A percentile compares a stretch with the other conserved stretches of the same genome.
These are phyloP conservation scores for Exophiala oligosperma DNA, from an alignment of 2,329 filamentous ascomycete species.

Conservation along the genomic window DNA sequence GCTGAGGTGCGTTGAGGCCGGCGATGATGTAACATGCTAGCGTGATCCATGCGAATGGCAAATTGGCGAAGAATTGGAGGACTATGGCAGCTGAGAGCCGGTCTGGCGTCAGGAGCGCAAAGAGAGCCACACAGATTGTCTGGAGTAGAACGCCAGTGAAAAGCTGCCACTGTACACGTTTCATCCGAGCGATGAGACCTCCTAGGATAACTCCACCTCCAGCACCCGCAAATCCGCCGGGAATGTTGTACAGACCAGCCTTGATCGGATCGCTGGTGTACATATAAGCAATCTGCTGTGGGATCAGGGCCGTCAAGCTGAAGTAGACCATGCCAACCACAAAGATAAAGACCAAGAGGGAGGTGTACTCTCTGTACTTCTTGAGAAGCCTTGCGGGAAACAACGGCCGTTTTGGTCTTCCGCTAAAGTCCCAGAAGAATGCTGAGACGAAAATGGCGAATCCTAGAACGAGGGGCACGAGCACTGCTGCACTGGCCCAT, in stretches of 20 bases:
- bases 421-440: too few relatives aligned
- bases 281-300: too few relatives aligned
- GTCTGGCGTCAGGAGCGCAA: neutral
- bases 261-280: too few relatives aligned
- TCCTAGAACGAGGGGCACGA: too few relatives aligned
- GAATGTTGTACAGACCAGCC: constrained; percentile 28
- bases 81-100: neutral
- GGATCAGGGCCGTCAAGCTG: too few relatives aligned
- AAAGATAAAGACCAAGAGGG: too few relatives aligned
- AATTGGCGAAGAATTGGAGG: constrained; percentile 4
- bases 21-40: constrained; percentile 2
- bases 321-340: too few relatives aligned
- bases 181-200: constrained; percentile 2
- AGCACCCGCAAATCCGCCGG: constrained; percentile 24
- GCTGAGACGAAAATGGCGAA: too few relatives aligned
- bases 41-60: constrained; percentile 7
- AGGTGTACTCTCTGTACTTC: too few relatives aligned
- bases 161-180: constrained; percentile 5
- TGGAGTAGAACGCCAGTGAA: neutral
- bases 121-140: neutral
- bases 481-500: too few relatives aligned
- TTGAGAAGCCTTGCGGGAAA: too few relatives aligned
- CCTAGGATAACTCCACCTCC: constrained; percentile 2
- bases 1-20: constrained; percentile 16
- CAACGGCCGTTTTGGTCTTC: too few relatives aligned